Evolutionary conservation across 2,329 filamentous ascomycete species (phyloP), one percentile per base, ranked within the genome.

Genomic region (Chrysoporthe deuterocubensis): DNA sequence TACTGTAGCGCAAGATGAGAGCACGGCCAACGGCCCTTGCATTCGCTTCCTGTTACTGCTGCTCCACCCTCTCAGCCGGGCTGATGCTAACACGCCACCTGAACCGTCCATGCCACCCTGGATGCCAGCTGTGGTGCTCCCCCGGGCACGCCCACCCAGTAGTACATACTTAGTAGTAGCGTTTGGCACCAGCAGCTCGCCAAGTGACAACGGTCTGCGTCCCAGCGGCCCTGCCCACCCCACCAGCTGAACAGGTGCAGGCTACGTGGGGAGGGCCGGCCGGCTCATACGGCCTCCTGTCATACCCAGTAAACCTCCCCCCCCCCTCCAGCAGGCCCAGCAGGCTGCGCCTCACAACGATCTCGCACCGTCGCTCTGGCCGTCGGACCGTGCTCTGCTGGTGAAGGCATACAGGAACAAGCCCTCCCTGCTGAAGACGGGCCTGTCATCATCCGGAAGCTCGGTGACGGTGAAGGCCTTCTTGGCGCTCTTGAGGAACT

Each of bases 401-500:
- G 78, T 82, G 70, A 90, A 85, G 13, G 85, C 82, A 74, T 88
- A 90, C 64, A 91, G 81, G 73, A 89, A 90, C 32, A 91, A 77
- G 1, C 81, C 81, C 71, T 89, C 81, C 59, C 87, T 83, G 70
- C 83, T 83, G 74, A 89, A 90, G 2, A 83, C 78, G 1, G 83
- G 80, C 40, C 84, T 80, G 71, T 90, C 87, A 68, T 89, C 85
- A 73, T 92, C 90, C 57, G 81, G 80, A 48, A 92, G 77, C 74
- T 91, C 88, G 46, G 84, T 83, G 21, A 92, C 84, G 16, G 80
- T 73, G 74, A 94, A 94, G 46, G 82, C 78, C 79, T 90, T 93
- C 75, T 83, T 88, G 18, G 90, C 89, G 76, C 85, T 85, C 77
- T 90, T 92, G 76, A 94, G 84, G 75, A 93, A 93, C 68, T 91